Evolutionary conservation across 169 alveolate species (phyloP), one percentile per base, ranked within the genome.

Genomic region (Ichthyophthirius multifiliis): DNA sequence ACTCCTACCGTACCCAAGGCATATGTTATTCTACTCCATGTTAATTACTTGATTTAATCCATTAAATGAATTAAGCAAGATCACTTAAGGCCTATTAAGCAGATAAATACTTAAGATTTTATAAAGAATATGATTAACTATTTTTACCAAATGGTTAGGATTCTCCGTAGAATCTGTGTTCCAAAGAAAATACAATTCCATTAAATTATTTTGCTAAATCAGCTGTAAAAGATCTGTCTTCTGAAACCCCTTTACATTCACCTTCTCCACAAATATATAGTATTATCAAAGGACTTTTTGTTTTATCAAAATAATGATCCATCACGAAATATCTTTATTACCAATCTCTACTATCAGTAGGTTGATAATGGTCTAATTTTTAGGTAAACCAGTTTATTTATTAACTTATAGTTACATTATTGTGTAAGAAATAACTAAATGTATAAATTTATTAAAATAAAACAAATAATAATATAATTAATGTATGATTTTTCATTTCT

Each of bases 191-290:
- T 4, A 81, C 86, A 12, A 48, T 71, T 23, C 82, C 86, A 1
- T 74, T 63, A 23, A 47, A 63, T 43, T 71, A 27, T 74, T 81
- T 47, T 43, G 86, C 86, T 37, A 81, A 39, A 32, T 35, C 16
- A 10, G 62, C 44, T 23, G 86, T 35, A 31, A 81, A 73, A 9
- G 86, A 71, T 27, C 74, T 43, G 43, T 35, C 67, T 6, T 71
- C 31, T 48, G 41, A 30, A 18, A 81, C 47, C 6, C 86, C 86
- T 7, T 55, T 39, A n/a, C 86, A 81, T 71, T 30, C 73, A 76
- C 86, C 62, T 81, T 81, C 86, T 34, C 86, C 86, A 41, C 86
- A 81, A 37, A 81, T 81, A 45, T 81, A 81, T 13, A 55, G 71
- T 16, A 81, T 41, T 37, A 81, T 45, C 10, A 81, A 37, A 39